phyloP scores from a whole-genome alignment of 352 stramenopile genomes.

The Globisporangium spiculum region DNA sequence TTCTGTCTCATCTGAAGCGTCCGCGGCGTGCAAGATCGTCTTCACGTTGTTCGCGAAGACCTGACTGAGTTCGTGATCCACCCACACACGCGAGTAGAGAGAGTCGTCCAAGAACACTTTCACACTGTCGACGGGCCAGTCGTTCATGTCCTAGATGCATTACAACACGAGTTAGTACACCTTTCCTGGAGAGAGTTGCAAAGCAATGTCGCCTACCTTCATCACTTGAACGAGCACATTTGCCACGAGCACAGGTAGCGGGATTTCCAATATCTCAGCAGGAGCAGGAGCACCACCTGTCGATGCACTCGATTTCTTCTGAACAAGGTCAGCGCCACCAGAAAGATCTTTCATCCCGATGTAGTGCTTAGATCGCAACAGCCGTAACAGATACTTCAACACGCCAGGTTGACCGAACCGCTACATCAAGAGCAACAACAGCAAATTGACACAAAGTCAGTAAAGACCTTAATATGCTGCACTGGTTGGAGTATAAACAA shows the following conservation, averaged over 20 bases:
- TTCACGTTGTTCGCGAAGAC: slow-evolving; percentile 81
- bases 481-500: background rate
- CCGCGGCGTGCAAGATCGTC: slow-evolving; percentile 41
- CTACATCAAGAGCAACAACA: slow-evolving; percentile 11
- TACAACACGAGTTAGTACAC: background rate
- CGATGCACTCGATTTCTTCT: slow-evolving; percentile 31
- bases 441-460: background rate
- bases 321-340: slow-evolving; percentile 1
- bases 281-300: slow-evolving; percentile 18
- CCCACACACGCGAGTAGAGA: slow-evolving; percentile 74
- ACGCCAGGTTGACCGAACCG: slow-evolving; percentile 53
- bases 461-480: background rate
- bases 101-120: slow-evolving; percentile 88
- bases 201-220: slow-evolving; percentile 31
- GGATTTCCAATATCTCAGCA: slow-evolving; percentile 45
- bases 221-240: slow-evolving; percentile 71
- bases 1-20: slow-evolving; percentile 1
- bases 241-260: slow-evolving; percentile 65
- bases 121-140: slow-evolving; percentile 78
- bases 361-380: slow-evolving; percentile 85
- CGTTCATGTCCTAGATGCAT: slow-evolving; percentile 30
- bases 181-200: background rate
- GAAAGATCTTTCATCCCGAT: slow-evolving; percentile 36
- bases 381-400: slow-evolving; percentile 73
- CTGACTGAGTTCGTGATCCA: slow-evolving; percentile 79